These are phyloP conservation scores for Babjeviella inositovora DNA, from an alignment of 805 yeast species.

Conservation along the genomic window DNA sequence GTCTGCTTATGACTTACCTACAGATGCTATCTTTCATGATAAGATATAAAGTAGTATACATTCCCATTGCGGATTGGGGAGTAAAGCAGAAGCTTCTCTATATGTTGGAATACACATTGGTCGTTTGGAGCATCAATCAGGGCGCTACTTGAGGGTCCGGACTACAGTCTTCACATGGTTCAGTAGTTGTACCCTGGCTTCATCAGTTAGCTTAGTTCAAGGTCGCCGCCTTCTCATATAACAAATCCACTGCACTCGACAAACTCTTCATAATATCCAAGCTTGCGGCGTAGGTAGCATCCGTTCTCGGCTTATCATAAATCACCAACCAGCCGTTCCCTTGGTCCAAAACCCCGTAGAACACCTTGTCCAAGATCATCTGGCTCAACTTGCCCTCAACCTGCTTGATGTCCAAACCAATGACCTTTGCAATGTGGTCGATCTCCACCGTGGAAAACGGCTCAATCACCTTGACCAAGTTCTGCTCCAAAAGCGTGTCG, in stretches of 20 bases:
- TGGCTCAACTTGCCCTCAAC: conserved; percentile 91
- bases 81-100: no score
- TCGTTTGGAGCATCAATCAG: no score
- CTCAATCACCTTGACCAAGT: conserved; percentile 85
- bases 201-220: conserved; percentile 44
- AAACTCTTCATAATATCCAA: conserved; percentile 77
- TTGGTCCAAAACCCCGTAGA: conserved; percentile 92
- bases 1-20: no score
- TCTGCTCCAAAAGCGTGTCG: conserved; percentile 86
- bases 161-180: no score
- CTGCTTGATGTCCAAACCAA: conserved; percentile 76
- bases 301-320: conserved; percentile 78
- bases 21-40: no score
- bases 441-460: conserved; percentile 95
- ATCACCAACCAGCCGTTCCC: conserved; percentile 96
- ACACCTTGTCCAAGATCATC: conserved; percentile 92
- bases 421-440: conserved; percentile 70
- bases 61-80: no score
- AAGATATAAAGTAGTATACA: no score
- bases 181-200: no score
- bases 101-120: no score
- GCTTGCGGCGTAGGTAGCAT: conserved; percentile 78
- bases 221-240: conserved; percentile 86
- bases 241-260: conserved; percentile 75
- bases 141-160: no score